A percentile compares a stretch with the other conserved stretches of the same genome.
These are phyloP conservation scores for Diaporthe nobilis DNA, from an alignment of 2,329 filamentous ascomycete genomes.

Conservation along the genomic window DNA sequence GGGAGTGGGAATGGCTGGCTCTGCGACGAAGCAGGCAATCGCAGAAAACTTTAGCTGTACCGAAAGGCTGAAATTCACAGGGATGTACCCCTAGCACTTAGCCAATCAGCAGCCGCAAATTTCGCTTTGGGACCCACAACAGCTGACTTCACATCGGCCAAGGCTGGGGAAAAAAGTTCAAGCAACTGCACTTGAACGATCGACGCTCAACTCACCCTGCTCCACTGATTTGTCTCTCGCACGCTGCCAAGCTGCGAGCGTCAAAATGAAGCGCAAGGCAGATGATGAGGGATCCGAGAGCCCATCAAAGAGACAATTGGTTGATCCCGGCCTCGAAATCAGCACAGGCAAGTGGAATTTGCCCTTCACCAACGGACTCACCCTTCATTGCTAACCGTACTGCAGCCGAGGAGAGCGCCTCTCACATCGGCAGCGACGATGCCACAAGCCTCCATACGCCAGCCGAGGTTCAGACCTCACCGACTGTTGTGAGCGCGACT, in stretches of 20 bases:
- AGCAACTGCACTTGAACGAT: not conserved
- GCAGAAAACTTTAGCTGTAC: conserved; percentile 36
- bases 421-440: conserved; percentile 30
- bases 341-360: conserved; percentile 24
- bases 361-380: not conserved
- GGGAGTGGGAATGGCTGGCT: conserved; percentile 10
- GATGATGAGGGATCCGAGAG: not conserved
- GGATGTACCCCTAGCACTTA: not conserved
- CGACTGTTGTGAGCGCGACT: conserved; percentile 25
- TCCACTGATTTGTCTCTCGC: conserved; percentile 12
- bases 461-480: conserved; percentile 30
- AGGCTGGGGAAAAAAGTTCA: conserved; percentile 30
- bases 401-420: conserved; percentile 35
- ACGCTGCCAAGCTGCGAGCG: not conserved
- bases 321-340: not conserved
- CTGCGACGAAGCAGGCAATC: conserved; percentile 33
- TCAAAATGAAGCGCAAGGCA: conserved; percentile 41
- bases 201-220: conserved; percentile 10
- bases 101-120: not conserved
- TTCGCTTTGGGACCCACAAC: not conserved
- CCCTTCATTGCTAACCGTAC: conserved; percentile 15
- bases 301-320: conserved; percentile 22
- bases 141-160: conserved; percentile 12
- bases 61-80: conserved; percentile 36
- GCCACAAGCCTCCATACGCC: not conserved